A percentile compares a stretch with the other conserved stretches of the same genome.
These are phyloP conservation scores for Russula lepida DNA, from an alignment of 768 basidiomycete species.

Conservation along the genomic window DNA sequence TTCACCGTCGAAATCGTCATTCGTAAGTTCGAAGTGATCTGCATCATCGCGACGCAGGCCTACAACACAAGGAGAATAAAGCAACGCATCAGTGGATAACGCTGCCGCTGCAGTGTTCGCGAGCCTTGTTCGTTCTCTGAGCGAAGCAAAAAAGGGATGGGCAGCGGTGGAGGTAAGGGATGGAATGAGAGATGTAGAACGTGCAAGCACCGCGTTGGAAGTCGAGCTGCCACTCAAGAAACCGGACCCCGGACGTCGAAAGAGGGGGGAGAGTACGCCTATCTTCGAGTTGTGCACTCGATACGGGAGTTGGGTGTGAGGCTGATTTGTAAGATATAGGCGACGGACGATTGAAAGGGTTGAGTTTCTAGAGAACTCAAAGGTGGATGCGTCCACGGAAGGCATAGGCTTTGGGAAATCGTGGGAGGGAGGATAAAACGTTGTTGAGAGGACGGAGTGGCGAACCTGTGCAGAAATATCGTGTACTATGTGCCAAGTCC, in stretches of 20 bases:
- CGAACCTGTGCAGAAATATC: slow-evolving; percentile 16
- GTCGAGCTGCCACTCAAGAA: slow-evolving; percentile 13
- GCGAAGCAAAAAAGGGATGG: slow-evolving; percentile 3
- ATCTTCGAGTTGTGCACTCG: slow-evolving; percentile 4
- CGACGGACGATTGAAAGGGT: slow-evolving; percentile 16
- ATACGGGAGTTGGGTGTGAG: background rate
- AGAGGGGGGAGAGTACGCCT: slow-evolving; percentile 11
- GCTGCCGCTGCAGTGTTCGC: background rate
- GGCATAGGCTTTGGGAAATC: background rate
- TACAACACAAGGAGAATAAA: slow-evolving; percentile 18
- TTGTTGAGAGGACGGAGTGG: slow-evolving; percentile 7
- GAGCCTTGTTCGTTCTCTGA: slow-evolving; percentile 5
- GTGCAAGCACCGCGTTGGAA: slow-evolving; percentile 7
- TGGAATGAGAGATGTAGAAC: slow-evolving; percentile 18
- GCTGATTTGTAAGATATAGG: slow-evolving; percentile 2
- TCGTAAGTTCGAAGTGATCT: slow-evolving; percentile 9
- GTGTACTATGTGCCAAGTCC: slow-evolving; percentile 19
- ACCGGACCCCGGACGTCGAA: slow-evolving; percentile 15
- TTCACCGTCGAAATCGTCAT: slow-evolving; percentile 18
- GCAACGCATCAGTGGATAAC: slow-evolving; percentile 10
- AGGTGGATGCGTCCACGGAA: background rate
- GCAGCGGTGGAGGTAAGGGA: slow-evolving; percentile 9
- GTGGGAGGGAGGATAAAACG: slow-evolving; percentile 8
- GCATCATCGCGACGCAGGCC: slow-evolving; percentile 20
- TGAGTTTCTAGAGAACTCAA: slow-evolving; percentile 16